Base-by-base conservation (phyloP, 2,329 filamentous ascomycete genomes). In the Exophiala mesophila region DNA sequence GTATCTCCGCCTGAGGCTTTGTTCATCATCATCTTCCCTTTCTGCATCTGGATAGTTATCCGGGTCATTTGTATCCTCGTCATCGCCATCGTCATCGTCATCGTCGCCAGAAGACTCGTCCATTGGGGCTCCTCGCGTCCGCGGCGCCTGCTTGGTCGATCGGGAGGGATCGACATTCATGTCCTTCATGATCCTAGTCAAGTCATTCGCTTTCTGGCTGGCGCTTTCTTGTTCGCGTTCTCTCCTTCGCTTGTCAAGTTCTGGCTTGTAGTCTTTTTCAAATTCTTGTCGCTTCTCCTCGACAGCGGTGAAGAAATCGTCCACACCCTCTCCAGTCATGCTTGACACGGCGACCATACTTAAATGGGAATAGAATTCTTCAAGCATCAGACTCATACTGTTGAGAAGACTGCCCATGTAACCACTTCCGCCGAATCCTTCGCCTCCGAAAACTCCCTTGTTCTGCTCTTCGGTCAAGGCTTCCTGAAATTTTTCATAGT, bases 401-500 rank as follows among this genome's bases (percentile, higher is more conserved):
- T 96, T 97, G 39, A 98, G 74, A 41, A 97, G 69, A 53, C 85
- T 94, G 41, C 86, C 84, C 92, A 98, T 97, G 69, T 98, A 98
- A 10, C 92, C 92, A 55, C 83, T 92, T 8, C 88, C 88, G 4
- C 82, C 78, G 7, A 78, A 82, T 54, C 88, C 86, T 19, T 78
- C 74, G 2, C 82, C 81, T 9, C 85, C 86, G 58, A 88, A 85
- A 1, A 78, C 80, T 33, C 88, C 88, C 5, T 76, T 73, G 42
- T 84, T 80, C 62, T 96, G 87, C 59, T 97, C 92, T 18, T 78
- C 70, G 36, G 79, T 77, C 33, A 98, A 72, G 1, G 94, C 90
- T 12, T 79, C 79, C 62, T 97, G 92, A 68, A 98, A 98, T 1
- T 85, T 81, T 54, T 98, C 92, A 59, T 96, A 98, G 64, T 98